Conservation (phyloP, 106 monocot genomes). For the Dendrobium chrysotoxum region DNA sequence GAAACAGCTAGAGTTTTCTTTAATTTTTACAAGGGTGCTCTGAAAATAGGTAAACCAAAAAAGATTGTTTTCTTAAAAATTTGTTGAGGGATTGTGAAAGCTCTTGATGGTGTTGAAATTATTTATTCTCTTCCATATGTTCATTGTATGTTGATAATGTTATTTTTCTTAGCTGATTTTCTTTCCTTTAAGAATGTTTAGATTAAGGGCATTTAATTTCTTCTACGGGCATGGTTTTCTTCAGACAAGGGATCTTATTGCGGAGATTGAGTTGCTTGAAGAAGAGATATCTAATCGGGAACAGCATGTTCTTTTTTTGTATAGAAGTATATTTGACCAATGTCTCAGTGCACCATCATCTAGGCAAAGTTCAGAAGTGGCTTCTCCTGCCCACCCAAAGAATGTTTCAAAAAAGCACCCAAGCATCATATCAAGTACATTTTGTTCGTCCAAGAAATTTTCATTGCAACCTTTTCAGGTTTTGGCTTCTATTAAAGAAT, state of each 20-base stretch:
- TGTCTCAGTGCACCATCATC: slow-evolving; percentile 34
- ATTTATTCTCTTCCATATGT: background rate
- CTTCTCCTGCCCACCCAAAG: slow-evolving; percentile 57
- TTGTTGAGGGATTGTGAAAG: background rate
- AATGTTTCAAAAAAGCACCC: slow-evolving; percentile 39
- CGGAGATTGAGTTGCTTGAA: slow-evolving; percentile 69
- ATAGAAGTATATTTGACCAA: slow-evolving; percentile 76
- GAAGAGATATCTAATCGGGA: slow-evolving; percentile 75
- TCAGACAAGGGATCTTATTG: slow-evolving; percentile 67
- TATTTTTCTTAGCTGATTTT: background rate
- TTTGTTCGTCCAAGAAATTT: slow-evolving; percentile 84
- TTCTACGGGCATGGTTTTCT: background rate
- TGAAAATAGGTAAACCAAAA: too few species aligned
- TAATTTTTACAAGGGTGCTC: too few species aligned
- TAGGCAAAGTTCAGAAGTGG: slow-evolving; percentile 44
- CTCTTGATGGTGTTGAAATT: background rate
- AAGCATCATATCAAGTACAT: slow-evolving; percentile 64
- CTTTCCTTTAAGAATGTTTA: background rate
- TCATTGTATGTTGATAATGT: background rate
- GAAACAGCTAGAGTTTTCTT: too few species aligned
- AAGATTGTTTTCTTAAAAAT: too few species aligned
- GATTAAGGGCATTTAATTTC: background rate
- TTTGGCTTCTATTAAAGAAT: slow-evolving; percentile 33
- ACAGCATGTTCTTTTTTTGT: slow-evolving; percentile 73
- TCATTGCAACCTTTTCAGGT: slow-evolving; percentile 50